Evolutionary conservation across 306 rosid genomes (phyloP).

Genomic region (Ziziphus jujuba): DNA sequence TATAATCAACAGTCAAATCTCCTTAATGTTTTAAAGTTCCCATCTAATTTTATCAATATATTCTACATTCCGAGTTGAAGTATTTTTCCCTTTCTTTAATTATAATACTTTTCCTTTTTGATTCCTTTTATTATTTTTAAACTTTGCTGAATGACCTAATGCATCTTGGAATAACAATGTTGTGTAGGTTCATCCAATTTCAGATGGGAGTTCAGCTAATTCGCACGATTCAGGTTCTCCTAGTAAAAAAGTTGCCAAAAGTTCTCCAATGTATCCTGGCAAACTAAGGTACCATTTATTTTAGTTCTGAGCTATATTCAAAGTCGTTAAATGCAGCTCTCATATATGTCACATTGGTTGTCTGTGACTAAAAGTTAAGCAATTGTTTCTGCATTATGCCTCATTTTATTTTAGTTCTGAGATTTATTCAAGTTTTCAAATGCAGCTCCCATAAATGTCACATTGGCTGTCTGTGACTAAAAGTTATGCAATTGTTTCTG

Average conservation of each 20-base stretch:
- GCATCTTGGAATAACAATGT: slow-evolving; percentile 28
- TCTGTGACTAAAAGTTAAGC: slow-evolving; percentile 6
- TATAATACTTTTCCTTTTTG: not conserved
- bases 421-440: slow-evolving; percentile 13
- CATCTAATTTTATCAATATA: not conserved
- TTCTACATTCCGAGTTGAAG: not conserved
- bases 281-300: slow-evolving; percentile 54
- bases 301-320: not conserved
- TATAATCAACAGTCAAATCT: too few species aligned
- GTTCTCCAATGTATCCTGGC: slow-evolving; percentile 48
- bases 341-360: slow-evolving; percentile 3
- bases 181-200: slow-evolving; percentile 71
- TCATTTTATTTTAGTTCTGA: not conserved
- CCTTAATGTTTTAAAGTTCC: too few species aligned
- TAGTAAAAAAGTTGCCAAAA: slow-evolving; percentile 49
- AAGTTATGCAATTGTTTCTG: not conserved
- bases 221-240: slow-evolving; percentile 40
- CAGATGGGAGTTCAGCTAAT: slow-evolving; percentile 57
- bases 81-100: not conserved
- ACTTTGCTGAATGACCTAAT: slow-evolving; percentile 12
- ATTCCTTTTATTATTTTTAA: slow-evolving; percentile 4
- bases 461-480: slow-evolving; percentile 4
- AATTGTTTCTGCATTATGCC: not conserved
- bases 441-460: slow-evolving; percentile 7
- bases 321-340: not conserved